These are phyloP conservation scores for Kodamaea sagamina DNA, from an alignment of 805 yeast genomes.

Conservation along the genomic window DNA sequence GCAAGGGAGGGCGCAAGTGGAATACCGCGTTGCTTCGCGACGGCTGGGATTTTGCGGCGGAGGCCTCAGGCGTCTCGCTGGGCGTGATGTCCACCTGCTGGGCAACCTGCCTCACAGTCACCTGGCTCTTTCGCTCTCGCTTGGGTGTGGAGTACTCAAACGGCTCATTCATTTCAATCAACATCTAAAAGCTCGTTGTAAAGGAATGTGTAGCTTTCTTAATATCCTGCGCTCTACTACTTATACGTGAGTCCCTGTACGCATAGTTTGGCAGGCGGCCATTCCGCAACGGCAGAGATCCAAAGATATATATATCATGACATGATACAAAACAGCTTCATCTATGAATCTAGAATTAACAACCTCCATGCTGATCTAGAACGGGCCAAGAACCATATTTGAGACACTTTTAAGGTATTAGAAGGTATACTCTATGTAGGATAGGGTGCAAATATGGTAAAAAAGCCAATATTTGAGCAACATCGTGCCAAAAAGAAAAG, in stretches of 20 bases:
- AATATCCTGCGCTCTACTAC: neutral
- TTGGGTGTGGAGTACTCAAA: conserved; percentile 4
- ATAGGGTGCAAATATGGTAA: conserved; percentile 5
- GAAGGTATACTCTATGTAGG: neutral
- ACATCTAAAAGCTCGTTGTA: neutral
- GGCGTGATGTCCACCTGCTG: neutral
- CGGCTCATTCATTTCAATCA: conserved; percentile 8
- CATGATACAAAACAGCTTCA: conserved; percentile 6
- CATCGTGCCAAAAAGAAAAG: neutral
- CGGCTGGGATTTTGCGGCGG: neutral
- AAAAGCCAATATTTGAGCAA: neutral
- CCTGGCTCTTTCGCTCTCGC: conserved; percentile 2
- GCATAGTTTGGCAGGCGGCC: neutral
- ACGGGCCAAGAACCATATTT: conserved; percentile 4
- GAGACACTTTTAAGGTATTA: conserved; percentile 3
- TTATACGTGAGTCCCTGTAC: neutral
- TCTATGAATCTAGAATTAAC: conserved; percentile 1
- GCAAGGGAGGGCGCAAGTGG: conserved; percentile 1
- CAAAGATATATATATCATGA: conserved; percentile 1
- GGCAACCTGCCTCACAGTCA: neutral
- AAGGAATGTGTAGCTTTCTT: conserved; percentile 1
- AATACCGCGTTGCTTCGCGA: neutral
- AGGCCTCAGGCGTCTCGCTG: neutral
- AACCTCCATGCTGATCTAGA: conserved; percentile 2
- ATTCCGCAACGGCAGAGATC: neutral